Evolutionary conservation across 164 flowering plant genomes (phyloP).

Genomic region (Dillenia turbinata): DNA sequence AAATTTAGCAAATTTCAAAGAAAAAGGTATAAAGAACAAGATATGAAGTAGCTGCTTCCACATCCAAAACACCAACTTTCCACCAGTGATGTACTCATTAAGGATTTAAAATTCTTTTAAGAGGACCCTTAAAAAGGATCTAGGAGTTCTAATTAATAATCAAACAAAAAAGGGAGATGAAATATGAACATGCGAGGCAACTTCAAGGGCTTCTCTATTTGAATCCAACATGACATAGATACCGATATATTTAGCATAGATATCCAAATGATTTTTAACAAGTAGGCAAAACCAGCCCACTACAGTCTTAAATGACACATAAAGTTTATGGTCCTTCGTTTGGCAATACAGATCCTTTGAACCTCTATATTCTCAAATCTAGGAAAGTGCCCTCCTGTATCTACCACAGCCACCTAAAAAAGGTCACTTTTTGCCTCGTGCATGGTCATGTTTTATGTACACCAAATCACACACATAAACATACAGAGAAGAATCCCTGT

Average conservation of each 20-base stretch:
- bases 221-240: slow-evolving; percentile 20
- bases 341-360: slow-evolving; percentile 26
- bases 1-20: no score
- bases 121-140: slow-evolving; percentile 35
- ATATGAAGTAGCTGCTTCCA: slow-evolving; percentile 24
- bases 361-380: slow-evolving; percentile 41
- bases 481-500: slow-evolving; percentile 7
- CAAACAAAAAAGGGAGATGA: slow-evolving; percentile 3
- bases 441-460: slow-evolving; percentile 5
- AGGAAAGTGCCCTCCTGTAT: slow-evolving; percentile 17
- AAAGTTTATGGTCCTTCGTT: slow-evolving; percentile 19
- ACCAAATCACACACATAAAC: slow-evolving; percentile 5
- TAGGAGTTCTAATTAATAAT: slow-evolving; percentile 27
- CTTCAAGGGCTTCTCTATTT: slow-evolving; percentile 7
- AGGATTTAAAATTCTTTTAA: slow-evolving; percentile 12
- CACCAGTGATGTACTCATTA: slow-evolving; percentile 18
- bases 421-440: slow-evolving; percentile 35
- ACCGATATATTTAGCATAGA: slow-evolving; percentile 46
- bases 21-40: slow-evolving; percentile 1
- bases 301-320: slow-evolving; percentile 21
- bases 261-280: slow-evolving; percentile 31
- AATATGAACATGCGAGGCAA: slow-evolving; percentile 1
- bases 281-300: slow-evolving; percentile 25
- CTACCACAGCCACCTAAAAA: slow-evolving; percentile 28
- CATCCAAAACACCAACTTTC: slow-evolving; percentile 15